phyloP scores from a whole-genome alignment of 805 yeast species.

The Pichia exigua region DNA sequence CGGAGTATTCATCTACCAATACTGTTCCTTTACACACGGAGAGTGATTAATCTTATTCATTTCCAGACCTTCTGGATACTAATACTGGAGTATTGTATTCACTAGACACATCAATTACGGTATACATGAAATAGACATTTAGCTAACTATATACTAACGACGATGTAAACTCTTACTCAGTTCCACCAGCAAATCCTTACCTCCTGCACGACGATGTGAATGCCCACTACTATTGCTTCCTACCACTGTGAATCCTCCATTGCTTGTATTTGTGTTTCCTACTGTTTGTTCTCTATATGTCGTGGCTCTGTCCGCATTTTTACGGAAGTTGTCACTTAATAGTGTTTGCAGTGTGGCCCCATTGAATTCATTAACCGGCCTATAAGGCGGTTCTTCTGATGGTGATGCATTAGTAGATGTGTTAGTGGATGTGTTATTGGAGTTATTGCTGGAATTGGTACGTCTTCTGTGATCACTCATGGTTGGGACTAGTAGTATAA shows the following conservation, averaged over 20 bases:
- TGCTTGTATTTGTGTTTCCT: background rate
- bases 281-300: background rate
- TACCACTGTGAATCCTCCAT: background rate
- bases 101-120: no score
- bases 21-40: no score
- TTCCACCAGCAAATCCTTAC: constrained; percentile 2
- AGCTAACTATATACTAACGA: no score
- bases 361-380: constrained; percentile 5
- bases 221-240: background rate
- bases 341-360: background rate
- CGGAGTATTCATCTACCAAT: no score
- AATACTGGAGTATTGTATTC: no score
- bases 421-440: background rate
- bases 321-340: background rate
- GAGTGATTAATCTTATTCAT: no score
- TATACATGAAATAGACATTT: no score
- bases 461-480: background rate
- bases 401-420: no score
- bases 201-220: background rate
- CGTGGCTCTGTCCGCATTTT: background rate
- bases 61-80: no score
- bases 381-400: background rate
- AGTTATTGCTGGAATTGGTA: background rate
- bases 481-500: no score
- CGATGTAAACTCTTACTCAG: constrained; percentile 1